Evolutionary conservation across 2,329 filamentous ascomycete genomes (phyloP), one percentile per base, ranked within the genome.

Genomic region (Emergomyces africanus): DNA sequence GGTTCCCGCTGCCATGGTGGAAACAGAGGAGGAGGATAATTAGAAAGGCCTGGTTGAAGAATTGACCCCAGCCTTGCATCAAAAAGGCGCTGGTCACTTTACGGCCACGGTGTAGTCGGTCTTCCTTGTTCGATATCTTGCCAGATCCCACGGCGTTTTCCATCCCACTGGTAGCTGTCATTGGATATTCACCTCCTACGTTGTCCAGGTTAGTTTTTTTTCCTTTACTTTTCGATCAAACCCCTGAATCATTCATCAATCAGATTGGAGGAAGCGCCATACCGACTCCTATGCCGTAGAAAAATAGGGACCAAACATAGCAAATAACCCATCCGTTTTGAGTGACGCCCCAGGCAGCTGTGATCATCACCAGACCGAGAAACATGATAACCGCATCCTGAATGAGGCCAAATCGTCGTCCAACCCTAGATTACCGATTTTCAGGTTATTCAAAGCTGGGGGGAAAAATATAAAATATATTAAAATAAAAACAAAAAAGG

Each of bases 1-100:
- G 83, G 66, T 84, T 81, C 54, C 88, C 87, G 61, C 78, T 80
- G 60, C 88, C 88, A 69, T 86, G 84, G 80, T 95, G 90, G 82
- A 96, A 94, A 75, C 92, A 88, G 66, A 95, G 80, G 60, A 96
- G 83, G 56, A 95, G 79, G 58, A 96, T 72, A 68, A 97, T 96
- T 63, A 97, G 82, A 60, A 95, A 76, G 66, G 88, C 86, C 76
- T 96, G 92, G 82, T 97, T 97, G 78, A 89, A 79, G 72, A 96
- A 89, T 74, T 97, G 92, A 65, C 92, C 92, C 92, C 92, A 97
- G 58, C 92, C 92, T 75, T 97, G 92, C 92, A 97, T 96, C 75
- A 97, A 75, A 79, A 97, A 97, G 60, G 92, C 91, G 73, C 87
- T 90, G 65, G 90, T 96, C 71, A 96, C 92, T 74, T 95, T 95